Evolutionary conservation across 345 rosid species (phyloP).

Genomic region (Arabidopsis arenosa): DNA sequence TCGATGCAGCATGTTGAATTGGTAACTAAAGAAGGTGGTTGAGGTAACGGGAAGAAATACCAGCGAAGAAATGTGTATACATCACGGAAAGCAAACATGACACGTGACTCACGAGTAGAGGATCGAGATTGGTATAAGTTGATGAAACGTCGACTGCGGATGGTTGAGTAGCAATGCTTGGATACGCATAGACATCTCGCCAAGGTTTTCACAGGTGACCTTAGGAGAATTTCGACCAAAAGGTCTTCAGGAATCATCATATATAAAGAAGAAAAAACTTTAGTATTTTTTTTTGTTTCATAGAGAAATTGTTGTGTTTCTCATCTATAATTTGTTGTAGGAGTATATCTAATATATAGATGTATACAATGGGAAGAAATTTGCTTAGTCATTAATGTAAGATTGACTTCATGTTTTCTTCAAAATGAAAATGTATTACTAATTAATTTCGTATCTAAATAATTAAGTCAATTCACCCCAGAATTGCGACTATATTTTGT

Average conservation of each 20-base stretch:
- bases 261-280: neutral
- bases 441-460: neutral
- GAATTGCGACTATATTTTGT: too few species aligned
- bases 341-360: neutral
- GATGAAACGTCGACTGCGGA: slow-evolving; percentile 6
- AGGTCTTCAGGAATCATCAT: neutral
- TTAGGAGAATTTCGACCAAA: neutral
- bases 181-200: neutral
- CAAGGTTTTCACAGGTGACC: neutral
- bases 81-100: neutral
- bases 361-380: neutral
- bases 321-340: too few species aligned
- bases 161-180: neutral
- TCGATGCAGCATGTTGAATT: neutral
- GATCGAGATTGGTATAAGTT: neutral
- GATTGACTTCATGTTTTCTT: neutral
- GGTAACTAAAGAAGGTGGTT: neutral
- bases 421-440: neutral
- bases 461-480: too few species aligned
- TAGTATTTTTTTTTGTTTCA: neutral
- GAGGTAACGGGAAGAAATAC: neutral
- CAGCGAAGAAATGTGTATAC: neutral
- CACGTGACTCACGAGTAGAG: neutral
- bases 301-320: neutral
- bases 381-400: neutral